These are phyloP conservation scores for Penicillium chermesinum DNA, from an alignment of 495 filamentous ascomycete genomes.

Conservation along the genomic window DNA sequence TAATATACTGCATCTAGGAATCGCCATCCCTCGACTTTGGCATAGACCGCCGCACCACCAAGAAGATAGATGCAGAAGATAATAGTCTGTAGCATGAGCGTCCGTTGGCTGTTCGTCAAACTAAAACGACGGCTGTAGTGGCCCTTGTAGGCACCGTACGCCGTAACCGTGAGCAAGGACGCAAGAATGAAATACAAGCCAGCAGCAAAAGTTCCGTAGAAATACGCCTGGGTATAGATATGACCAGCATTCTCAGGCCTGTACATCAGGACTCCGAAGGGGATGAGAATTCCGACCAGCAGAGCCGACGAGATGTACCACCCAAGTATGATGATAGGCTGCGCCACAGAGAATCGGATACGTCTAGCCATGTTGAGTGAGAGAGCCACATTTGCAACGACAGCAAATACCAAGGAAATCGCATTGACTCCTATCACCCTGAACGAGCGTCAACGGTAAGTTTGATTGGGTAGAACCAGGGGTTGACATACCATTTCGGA, in stretches of 20 bases:
- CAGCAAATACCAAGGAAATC: constrained; percentile 62
- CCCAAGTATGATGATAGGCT: constrained; percentile 62
- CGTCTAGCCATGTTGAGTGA: constrained; percentile 69
- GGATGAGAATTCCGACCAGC: constrained; percentile 56
- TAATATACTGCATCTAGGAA: constrained; percentile 80
- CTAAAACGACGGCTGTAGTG: constrained; percentile 67
- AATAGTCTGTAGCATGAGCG: constrained; percentile 86
- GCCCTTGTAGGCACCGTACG: constrained; percentile 55
- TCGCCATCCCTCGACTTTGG: constrained; percentile 67
- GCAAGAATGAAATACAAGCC: constrained; percentile 71
- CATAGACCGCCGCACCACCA: constrained; percentile 66
- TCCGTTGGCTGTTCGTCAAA: constrained; percentile 68
- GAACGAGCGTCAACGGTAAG: not conserved
- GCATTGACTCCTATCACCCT: constrained; percentile 70
- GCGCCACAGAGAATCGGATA: constrained; percentile 49
- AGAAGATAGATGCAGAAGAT: constrained; percentile 70
- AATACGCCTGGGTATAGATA: constrained; percentile 61
- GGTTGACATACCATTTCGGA: constrained; percentile 56
- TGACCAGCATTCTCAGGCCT: constrained; percentile 10
- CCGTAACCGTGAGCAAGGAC: constrained; percentile 63
- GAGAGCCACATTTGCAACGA: constrained; percentile 66
- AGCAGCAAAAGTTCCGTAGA: constrained; percentile 75
- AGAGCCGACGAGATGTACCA: constrained; percentile 65
- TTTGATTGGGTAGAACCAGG: not conserved
- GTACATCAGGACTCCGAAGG: constrained; percentile 26